phyloP scores from a whole-genome alignment of 139 green algal species.

The Mychonastes homosphaera region DNA sequence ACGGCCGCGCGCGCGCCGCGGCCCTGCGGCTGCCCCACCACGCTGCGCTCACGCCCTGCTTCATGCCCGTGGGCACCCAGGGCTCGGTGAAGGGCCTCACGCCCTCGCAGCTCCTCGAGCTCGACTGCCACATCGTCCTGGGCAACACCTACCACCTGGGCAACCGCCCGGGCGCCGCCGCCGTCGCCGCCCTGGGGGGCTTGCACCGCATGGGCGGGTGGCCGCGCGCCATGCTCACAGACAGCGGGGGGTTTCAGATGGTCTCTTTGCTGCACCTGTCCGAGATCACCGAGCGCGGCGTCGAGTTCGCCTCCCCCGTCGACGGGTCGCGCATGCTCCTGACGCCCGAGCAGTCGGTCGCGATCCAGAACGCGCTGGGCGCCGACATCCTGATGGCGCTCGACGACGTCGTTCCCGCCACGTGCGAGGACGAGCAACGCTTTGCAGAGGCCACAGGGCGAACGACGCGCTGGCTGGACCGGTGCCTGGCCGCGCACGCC shows the following conservation, averaged over 20 bases:
- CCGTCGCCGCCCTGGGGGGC: slow-evolving; percentile 67
- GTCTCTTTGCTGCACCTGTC: slow-evolving; percentile 80
- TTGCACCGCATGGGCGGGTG: slow-evolving; percentile 91
- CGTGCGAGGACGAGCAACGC: slow-evolving; percentile 33
- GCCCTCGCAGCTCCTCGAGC: slow-evolving; percentile 55
- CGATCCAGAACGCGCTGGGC: slow-evolving; percentile 75
- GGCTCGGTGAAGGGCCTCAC: slow-evolving; percentile 83
- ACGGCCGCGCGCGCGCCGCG: slow-evolving; percentile 55
- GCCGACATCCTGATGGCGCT: slow-evolving; percentile 46
- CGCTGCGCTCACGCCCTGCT: slow-evolving; percentile 86
- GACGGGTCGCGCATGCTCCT: slow-evolving; percentile 86
- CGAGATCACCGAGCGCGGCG: slow-evolving; percentile 81
- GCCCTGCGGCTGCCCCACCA: slow-evolving; percentile 78
- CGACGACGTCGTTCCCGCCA: slow-evolving; percentile 87
- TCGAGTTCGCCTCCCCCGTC: slow-evolving; percentile 71
- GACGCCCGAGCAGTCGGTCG: slow-evolving; percentile 88
- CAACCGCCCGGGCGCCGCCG: slow-evolving; percentile 50
- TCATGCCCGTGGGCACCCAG: slow-evolving; percentile 98
- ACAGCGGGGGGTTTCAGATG: slow-evolving; percentile 70
- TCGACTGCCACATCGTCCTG: slow-evolving; percentile 82
- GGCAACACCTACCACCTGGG: slow-evolving; percentile 91
- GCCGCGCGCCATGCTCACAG: slow-evolving; percentile 55
- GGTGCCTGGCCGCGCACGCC: slow-evolving; percentile 81
- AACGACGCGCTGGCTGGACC: slow-evolving; percentile 84
- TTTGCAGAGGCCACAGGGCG: slow-evolving; percentile 89